These are phyloP conservation scores for Medicago ruthenica DNA, from an alignment of 306 rosid species.

Conservation along the genomic window DNA sequence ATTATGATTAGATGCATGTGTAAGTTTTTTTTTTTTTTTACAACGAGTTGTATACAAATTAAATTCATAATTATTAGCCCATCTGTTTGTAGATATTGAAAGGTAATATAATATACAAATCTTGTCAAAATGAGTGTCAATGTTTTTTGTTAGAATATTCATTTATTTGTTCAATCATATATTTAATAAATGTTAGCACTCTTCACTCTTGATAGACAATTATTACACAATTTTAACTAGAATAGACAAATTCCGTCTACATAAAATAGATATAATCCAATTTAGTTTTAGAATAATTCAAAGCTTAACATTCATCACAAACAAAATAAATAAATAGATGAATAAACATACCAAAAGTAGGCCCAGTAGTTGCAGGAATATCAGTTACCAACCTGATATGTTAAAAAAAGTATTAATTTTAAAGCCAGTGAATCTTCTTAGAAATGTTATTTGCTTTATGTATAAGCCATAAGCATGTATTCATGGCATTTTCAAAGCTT, in stretches of 20 bases:
- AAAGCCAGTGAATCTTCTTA: no score
- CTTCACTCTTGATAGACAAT: not conserved
- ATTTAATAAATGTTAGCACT: no score
- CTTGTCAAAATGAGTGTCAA: no score
- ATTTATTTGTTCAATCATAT: no score
- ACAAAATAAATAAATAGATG: not conserved
- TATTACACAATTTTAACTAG: not conserved
- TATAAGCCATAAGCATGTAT: not conserved
- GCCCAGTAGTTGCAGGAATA: constrained; percentile 86
- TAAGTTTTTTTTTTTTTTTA: no score
- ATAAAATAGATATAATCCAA: not conserved
- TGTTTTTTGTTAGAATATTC: no score
- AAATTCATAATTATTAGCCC: no score
- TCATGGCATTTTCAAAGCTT: not conserved
- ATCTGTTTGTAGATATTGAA: no score
- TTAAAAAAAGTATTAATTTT: no score
- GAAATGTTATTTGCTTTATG: not conserved
- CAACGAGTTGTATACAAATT: no score
- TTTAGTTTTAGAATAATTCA: not conserved
- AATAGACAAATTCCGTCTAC: not conserved
- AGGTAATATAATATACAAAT: no score
- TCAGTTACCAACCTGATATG: constrained; percentile 74
- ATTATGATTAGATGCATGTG: no score
- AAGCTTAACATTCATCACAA: not conserved
- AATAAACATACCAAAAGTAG: constrained; percentile 60